Percentiles rank a stretch among this genome's conserved stretches.
Conservation (phyloP, 2,329 filamentous ascomycete genomes). For the Lasiodiplodia gonubiensis region DNA sequence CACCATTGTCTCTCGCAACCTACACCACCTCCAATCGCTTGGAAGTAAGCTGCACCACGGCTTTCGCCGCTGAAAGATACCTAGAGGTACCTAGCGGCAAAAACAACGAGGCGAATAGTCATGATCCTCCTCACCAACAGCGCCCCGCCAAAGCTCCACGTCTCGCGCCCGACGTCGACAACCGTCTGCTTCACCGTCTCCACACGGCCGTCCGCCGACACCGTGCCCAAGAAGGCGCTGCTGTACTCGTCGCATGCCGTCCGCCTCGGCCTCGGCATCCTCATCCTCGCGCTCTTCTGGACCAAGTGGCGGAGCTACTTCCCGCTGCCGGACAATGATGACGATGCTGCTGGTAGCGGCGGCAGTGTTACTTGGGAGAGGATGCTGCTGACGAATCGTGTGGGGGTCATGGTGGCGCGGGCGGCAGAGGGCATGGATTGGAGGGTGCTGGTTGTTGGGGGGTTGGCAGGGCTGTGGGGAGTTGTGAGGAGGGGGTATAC, state of each 20-base stretch:
- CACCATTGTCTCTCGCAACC: neutral
- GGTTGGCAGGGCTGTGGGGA: conserved; percentile 49
- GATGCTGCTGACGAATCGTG: neutral
- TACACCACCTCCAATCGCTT: neutral
- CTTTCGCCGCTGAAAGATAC: neutral
- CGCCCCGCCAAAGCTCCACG: conserved; percentile 21
- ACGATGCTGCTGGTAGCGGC: neutral
- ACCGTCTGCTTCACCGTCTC: conserved; percentile 94
- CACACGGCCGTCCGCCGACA: conserved; percentile 66
- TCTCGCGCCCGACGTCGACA: conserved; percentile 65
- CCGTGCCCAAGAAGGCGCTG: conserved; percentile 51
- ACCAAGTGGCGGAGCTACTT: conserved; percentile 34
- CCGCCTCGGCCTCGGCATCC: conserved; percentile 51
- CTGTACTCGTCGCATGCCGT: conserved; percentile 53
- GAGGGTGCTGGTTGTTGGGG: conserved; percentile 47
- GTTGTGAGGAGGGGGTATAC: conserved; percentile 58
- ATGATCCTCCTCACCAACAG: conserved; percentile 25
- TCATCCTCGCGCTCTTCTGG: conserved; percentile 47
- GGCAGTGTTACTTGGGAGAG: conserved; percentile 3
- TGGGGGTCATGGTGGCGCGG: conserved; percentile 36
- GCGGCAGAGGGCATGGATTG: conserved; percentile 48
- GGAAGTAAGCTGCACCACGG: neutral
- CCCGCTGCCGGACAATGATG: conserved; percentile 2
- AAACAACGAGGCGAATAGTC: neutral
- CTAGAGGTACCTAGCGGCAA: neutral